These are phyloP conservation scores for Pleodorina starrii DNA, from an alignment of 139 green algal species.

Conservation along the genomic window DNA sequence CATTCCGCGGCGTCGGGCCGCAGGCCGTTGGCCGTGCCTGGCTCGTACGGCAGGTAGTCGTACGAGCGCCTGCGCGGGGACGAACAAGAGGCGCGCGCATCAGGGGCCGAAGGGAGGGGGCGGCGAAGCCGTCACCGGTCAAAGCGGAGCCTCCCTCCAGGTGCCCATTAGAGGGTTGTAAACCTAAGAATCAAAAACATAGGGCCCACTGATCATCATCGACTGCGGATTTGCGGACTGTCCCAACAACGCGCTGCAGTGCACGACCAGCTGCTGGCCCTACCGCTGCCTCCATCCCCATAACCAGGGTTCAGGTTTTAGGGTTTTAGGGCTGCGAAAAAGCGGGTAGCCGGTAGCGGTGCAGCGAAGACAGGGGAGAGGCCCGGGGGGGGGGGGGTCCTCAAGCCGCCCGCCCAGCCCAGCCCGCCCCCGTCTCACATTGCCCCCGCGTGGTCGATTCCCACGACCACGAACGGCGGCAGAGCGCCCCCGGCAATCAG, in stretches of 20 bases:
- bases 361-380: not conserved
- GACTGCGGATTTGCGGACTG: not conserved
- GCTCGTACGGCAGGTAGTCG: conserved; percentile 71
- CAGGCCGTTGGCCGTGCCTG: conserved; percentile 59
- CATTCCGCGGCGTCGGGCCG: conserved; percentile 58
- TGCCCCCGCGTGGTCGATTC: conserved; percentile 63
- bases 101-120: not conserved
- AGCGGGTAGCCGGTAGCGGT: not conserved
- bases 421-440: not conserved
- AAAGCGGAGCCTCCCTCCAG: not conserved
- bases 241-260: not conserved
- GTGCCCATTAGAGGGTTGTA: not conserved
- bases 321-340: too few relatives aligned
- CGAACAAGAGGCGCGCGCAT: too few relatives aligned
- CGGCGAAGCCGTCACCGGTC: not conserved
- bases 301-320: too few relatives aligned
- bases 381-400: not conserved
- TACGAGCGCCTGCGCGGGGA: conserved; percentile 35
- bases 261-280: not conserved
- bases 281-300: not conserved
- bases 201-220: not conserved
- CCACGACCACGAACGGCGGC: conserved; percentile 72
- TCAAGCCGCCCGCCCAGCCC: too few relatives aligned
- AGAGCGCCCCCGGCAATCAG: conserved; percentile 58
- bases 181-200: not conserved